These are phyloP conservation scores for Botrytis paeoniae DNA, from an alignment of 2,329 filamentous ascomycete species.

Conservation along the genomic window DNA sequence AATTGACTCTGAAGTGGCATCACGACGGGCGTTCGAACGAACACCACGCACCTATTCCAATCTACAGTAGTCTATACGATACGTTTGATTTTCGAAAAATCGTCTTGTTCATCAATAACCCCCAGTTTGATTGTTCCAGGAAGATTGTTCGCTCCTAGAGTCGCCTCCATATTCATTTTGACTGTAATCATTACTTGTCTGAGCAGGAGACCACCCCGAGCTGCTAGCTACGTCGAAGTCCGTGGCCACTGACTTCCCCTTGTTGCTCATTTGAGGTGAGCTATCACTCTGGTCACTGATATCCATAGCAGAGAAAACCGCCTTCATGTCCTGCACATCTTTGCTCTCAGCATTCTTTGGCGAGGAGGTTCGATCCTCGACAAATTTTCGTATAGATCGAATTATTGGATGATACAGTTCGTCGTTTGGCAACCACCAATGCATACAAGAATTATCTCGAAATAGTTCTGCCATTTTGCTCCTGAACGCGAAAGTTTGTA, in stretches of 20 bases:
- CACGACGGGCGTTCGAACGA: not conserved
- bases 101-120: not conserved
- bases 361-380: conserved; percentile 68
- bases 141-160: conserved; percentile 6
- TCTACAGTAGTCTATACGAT: not conserved
- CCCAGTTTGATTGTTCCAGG: not conserved
- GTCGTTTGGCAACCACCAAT: conserved; percentile 88
- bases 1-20: not conserved
- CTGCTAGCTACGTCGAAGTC: conserved; percentile 22
- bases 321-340: conserved; percentile 70
- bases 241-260: conserved; percentile 13
- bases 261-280: conserved; percentile 14
- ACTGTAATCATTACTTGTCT: not conserved
- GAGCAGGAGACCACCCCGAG: conserved; percentile 19
- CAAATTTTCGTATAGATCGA: conserved; percentile 74
- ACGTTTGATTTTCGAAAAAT: not conserved
- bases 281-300: conserved; percentile 44
- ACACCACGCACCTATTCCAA: not conserved
- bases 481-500: conserved; percentile 74
- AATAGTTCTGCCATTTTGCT: conserved; percentile 74
- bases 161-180: conserved; percentile 15
- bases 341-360: conserved; percentile 57
- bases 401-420: conserved; percentile 73
- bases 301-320: conserved; percentile 65
- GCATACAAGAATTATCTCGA: conserved; percentile 64